Evolutionary conservation across 164 flowering plant genomes (phyloP).

Genomic region (Sextonia rubra): DNA sequence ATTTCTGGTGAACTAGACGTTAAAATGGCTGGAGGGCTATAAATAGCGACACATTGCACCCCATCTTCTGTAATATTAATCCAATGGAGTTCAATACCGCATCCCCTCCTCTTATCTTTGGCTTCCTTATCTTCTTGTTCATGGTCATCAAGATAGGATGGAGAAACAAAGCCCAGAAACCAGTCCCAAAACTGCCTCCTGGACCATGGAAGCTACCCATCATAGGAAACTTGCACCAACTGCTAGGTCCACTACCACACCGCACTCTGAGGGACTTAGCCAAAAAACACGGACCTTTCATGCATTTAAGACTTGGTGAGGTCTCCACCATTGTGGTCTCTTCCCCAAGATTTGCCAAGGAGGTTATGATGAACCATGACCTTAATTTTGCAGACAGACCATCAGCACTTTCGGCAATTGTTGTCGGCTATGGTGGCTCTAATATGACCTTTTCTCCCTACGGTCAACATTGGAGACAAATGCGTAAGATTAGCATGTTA

Average conservation of each 20-base stretch:
- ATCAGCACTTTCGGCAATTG: neutral
- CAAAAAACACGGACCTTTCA: slow-evolving; percentile 4
- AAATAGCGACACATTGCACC: too few relatives aligned
- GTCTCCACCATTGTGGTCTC: slow-evolving; percentile 16
- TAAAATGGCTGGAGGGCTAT: too few relatives aligned
- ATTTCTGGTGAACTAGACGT: too few relatives aligned
- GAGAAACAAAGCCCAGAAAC: neutral
- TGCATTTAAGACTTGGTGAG: slow-evolving; percentile 6
- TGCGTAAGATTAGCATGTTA: slow-evolving; percentile 26
- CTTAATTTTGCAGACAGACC: slow-evolving; percentile 16
- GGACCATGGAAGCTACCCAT: slow-evolving; percentile 14
- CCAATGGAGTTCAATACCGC: neutral
- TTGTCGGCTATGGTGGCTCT: slow-evolving; percentile 9
- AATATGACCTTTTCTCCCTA: slow-evolving; percentile 28
- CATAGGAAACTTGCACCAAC: slow-evolving; percentile 9
- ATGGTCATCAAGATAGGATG: neutral
- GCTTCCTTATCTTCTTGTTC: neutral
- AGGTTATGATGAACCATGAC: slow-evolving; percentile 23
- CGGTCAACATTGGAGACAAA: slow-evolving; percentile 33
- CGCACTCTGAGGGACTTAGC: slow-evolving; percentile 1
- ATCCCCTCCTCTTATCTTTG: neutral
- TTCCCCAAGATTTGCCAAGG: slow-evolving; percentile 20
- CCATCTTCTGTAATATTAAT: too few relatives aligned
- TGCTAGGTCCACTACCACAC: slow-evolving; percentile 1
- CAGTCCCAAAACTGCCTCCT: slow-evolving; percentile 11